Evolutionary conservation across 768 basidiomycete species (phyloP), one percentile per base, ranked within the genome.

Genomic region (Phanerochaete carnosa): DNA sequence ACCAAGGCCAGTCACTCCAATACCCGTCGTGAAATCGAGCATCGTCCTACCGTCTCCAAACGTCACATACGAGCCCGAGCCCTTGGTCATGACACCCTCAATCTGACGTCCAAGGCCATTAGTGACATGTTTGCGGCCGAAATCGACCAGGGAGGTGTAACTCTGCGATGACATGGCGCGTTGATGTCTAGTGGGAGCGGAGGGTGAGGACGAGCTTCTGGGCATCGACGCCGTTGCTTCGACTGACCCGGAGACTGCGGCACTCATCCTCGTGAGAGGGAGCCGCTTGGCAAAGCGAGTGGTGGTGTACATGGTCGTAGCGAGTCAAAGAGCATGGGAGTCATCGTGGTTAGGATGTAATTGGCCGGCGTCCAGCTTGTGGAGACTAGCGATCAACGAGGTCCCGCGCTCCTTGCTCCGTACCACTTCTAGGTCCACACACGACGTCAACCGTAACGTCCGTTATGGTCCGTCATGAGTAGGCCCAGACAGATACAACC

Each of bases 11-110:
- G 92, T 91, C 1, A 96, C 94, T 29, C 91, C 92, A 64, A 93
- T 95, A 11, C 94, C 94, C 67, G 83, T 83, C 12, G 90, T 94
- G 68, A 95, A 95, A 72, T 97, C 95, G 53, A 97, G 79, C 69
- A 90, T 70, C 66, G 78, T 82, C 60, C 83, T 79, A 2, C 92
- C 94, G 63, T 93, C 88, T 29, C 87, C 81, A 58, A 88, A 86
- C 29, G 76, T 75, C 57, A 93, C 83, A 65, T 90, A 91, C 1
- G 89, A 86, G 15, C 93, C 92, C 65, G 84, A 78, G 45, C 86
- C 89, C 65, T 83, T 87, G 35, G 76, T 72, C 76, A 91, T 84
- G 53, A 90, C 74, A 0, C 83, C 90, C 56, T 80, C 74, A 2
- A 77, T 74, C 16, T 75, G 61, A 25, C 79, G 70, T 9, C 71